phyloP scores from a whole-genome alignment of 2,329 filamentous ascomycete species.

The Coniochaeta sp. region DNA sequence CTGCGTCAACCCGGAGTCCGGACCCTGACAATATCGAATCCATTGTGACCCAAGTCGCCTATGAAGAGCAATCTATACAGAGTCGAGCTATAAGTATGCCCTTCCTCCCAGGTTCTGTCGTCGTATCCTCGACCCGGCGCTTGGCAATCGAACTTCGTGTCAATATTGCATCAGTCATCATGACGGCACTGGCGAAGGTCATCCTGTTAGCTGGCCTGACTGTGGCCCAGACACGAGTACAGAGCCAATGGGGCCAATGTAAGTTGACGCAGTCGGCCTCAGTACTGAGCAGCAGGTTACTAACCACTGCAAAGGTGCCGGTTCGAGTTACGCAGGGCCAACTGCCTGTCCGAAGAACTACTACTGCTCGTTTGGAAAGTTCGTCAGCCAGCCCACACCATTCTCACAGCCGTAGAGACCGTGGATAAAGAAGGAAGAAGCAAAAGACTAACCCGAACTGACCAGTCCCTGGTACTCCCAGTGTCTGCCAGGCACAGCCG shows the following conservation, averaged over 20 bases:
- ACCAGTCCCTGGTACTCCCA: conserved; percentile 9
- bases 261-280: neutral
- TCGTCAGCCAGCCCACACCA: neutral
- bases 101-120: neutral
- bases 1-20: neutral
- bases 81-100: neutral
- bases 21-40: neutral
- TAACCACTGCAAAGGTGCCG: conserved; percentile 2
- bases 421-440: neutral
- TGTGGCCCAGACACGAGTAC: neutral
- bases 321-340: conserved; percentile 6
- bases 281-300: neutral
- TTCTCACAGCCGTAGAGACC: too few relatives aligned
- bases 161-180: neutral
- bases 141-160: neutral
- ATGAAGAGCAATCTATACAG: neutral
- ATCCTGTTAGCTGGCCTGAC: neutral
- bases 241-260: conserved; percentile 1
- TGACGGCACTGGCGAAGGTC: neutral
- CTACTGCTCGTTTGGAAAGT: conserved; percentile 7
- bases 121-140: neutral
- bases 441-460: neutral
- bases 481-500: conserved; percentile 4
- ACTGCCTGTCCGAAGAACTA: conserved; percentile 4
- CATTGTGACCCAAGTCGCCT: neutral